Percentiles rank a stretch among this genome's conserved stretches.
Conservation (phyloP, 2,329 filamentous ascomycete genomes). For the Gyromitra esculenta region DNA sequence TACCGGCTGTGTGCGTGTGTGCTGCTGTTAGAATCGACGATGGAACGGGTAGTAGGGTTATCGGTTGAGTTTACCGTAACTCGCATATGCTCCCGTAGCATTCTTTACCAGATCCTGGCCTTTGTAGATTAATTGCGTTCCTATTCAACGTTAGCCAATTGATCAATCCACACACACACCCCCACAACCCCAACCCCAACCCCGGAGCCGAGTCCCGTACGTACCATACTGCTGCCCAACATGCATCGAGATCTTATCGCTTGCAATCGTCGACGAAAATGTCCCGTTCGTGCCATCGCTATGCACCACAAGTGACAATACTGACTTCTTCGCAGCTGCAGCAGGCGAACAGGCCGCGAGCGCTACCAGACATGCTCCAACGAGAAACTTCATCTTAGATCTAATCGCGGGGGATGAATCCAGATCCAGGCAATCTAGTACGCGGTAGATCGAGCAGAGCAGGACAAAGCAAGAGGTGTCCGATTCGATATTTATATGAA, state of each 20-base stretch:
- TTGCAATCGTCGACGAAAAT: conserved; percentile 48
- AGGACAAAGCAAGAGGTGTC: not conserved
- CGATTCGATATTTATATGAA: conserved; percentile 29
- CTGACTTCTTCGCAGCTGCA: conserved; percentile 34
- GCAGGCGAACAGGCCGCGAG: conserved; percentile 25
- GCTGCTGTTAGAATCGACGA: conserved; percentile 47
- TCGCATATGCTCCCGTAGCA: conserved; percentile 63
- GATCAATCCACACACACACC: not conserved
- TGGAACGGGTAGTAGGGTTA: not conserved
- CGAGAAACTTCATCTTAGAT: conserved; percentile 32
- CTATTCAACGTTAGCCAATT: conserved; percentile 45
- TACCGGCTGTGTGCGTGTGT: conserved; percentile 62
- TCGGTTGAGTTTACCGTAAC: conserved; percentile 60
- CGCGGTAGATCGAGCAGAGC: conserved; percentile 4
- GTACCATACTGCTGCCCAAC: conserved; percentile 47
- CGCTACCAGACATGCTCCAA: conserved; percentile 26
- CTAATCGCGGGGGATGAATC: not conserved
- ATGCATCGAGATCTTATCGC: conserved; percentile 48
- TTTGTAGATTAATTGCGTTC: conserved; percentile 62
- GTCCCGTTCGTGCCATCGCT: conserved; percentile 40
- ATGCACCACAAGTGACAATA: conserved; percentile 39
- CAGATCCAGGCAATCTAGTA: not conserved
- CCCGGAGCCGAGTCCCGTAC: not conserved
- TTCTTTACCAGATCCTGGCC: conserved; percentile 62
- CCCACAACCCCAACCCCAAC: not conserved